Evolutionary conservation across 129 eudicot genomes (phyloP), one percentile per base, ranked within the genome.

Genomic region (Centella asiatica): DNA sequence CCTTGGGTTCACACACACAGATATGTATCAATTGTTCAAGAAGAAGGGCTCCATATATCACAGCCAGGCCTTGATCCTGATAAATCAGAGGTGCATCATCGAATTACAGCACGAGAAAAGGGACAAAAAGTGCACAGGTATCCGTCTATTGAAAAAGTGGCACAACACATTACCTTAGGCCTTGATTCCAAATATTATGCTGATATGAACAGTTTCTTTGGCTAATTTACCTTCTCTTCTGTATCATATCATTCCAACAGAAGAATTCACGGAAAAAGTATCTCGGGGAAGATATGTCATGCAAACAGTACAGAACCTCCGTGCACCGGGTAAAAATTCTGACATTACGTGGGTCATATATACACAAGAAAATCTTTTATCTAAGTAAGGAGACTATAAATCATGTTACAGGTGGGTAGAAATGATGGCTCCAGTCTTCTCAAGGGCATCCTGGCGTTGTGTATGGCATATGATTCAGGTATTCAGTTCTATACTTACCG

Each of bases 361-460:
- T 28, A 15, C n/a, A 25, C 28, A 64, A 45, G 10, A 2, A 49
- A 13, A 13, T 37, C 57, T 2, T 68, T 28, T 20, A 59, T 44
- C 39, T 65, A 1, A 51, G 10, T n/a, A n/a, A 47, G 47, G 33
- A 36, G 36, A 28, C 45, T 53, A 42, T 27, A 57, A 45, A 44
- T 44, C 32, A 44, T 40, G 32, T 56, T 29, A 32, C 80, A 89
- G 97, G 78, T 89, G 83, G 80, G 95, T 89, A 44, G 95, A 88
- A 72, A 83, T 83, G 86, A 90, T 90, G 97, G 97, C 97, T 69
- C 95, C 97, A 10, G 97, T 90, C 12, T 90, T 90, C 75, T 90
- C 97, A 29, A 77, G 72, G 56, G 81, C 73, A 75, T 81, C 97
- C 23, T 90, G 97, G 97, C 94, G 85, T 20, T 90, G 97, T 46